Evolutionary conservation across 2,329 filamentous ascomycete genomes (phyloP), one percentile per base, ranked within the genome.

Genomic region (Stagonosporopsis tanaceti): DNA sequence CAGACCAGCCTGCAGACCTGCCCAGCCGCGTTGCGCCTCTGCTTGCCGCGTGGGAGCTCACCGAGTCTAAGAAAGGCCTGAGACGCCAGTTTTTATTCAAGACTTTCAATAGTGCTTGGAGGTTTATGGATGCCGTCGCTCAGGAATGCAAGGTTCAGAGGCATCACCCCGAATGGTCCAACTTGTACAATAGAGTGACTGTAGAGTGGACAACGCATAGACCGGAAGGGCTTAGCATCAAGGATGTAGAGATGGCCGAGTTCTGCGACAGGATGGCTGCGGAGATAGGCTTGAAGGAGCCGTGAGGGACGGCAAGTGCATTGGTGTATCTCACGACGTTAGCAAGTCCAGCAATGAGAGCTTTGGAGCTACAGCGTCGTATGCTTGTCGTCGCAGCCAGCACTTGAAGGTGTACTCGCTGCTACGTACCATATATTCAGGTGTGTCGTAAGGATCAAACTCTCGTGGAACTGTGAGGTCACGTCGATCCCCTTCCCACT

Each of bases 141-240:
- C 72, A 71, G 3, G 66, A 76, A 47, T 74, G 70, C 56, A 75
- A 75, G 47, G 54, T 46, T 27, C 67, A 71, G 47, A 63, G 63
- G 15, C 73, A 76, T 37, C 73, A 76, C 53, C 73, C 73, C 2
- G 65, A 64, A 3, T 76, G 72, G 72, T 65, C 66, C 27, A 76
- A 76, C 51, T 37, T 71, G 24, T 75, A 75, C 55, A 75, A 73
- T 32, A 41, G 63, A 40, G 72, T 75, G 8, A 70, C 62, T 3
- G 50, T 76, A 8, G 71, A 73, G 46, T 76, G 74, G 73, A 75
- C 72, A 6, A 76, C 74, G n/a, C 73, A 76, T 34, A 62, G 55
- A n/a, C 72, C 74, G 2, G 58, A 68, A 32, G 74, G 74, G 1
- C 61, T 76, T 20, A 75, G 71, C 44, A 60, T 69, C 53, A 75